Evolutionary conservation across 1,284 basidiomycete species (phyloP), one percentile per base, ranked within the genome.

Genomic region (Malassezia arunalokei): DNA sequence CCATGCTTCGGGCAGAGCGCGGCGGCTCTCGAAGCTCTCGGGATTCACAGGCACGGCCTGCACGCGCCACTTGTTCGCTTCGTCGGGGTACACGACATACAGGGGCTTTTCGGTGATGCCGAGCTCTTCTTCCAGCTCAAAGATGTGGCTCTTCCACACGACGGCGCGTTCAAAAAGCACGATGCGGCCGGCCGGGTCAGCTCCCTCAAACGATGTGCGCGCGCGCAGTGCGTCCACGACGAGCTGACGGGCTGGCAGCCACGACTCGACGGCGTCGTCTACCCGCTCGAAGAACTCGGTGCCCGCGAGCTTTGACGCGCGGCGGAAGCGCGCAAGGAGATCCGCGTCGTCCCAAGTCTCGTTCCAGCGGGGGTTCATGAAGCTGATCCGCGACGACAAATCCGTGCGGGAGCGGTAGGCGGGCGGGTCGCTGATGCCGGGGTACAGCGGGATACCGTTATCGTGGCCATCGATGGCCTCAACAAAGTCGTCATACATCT

Each of bases 381-480:
- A 62, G 8, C 64, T 63, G 5, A 73, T 63, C 8, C 70, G 49
- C 2, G 67, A 63, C n/a, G 60, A 63, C 15, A 73, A 56, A 35
- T 73, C 70, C 0, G 70, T 73, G 39, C 65, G 56, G 32, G 54
- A 60, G 53, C 63, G 66, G 62, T 71, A 73, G 41, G 59, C 58
- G 8, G 69, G 63, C 54, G 61, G 57, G 11, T 60, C 47, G 14
- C 57, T 56, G 1, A 49, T 30, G 11, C 49, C 31, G 1, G 68
- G 63, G 40, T 66, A 71, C 56, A 68, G 68, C 15, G 60, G 49
- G 32, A 73, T 62, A 29, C 70, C 70, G 37, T 73, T 73, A 77
- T 98, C 92, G 70, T 91, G 86, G 7, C 81, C 92, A 75, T 98
- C 92, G 62, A 98, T 85, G 12, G 85, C 87, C 76, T 95, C 89